Base-by-base conservation (phyloP, 129 eudicot species). In the Pseudognaphalium luteoalbum region DNA sequence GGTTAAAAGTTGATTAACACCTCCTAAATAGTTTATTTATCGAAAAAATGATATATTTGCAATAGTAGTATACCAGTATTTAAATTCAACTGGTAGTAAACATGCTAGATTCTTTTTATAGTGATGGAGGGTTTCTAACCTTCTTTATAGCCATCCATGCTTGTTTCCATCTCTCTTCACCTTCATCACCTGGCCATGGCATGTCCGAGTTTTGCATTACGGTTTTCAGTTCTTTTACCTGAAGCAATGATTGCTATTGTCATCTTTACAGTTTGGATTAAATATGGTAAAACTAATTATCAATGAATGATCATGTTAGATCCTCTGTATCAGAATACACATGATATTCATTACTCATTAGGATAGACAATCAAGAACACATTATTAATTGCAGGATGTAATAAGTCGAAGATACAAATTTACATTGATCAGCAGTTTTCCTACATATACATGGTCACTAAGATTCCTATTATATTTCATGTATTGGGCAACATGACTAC, bases 131-230 rank as follows among this genome's bases (percentile, higher is more conserved):
- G 17, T 75, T 63, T 1, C 70, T 84, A 76, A 91, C 98, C 96
- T 91, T 94, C 85, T 91, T 94, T 81, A 94, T 94, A 66, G 99
- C 92, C 85, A 74, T 76, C 99, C 99, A 94, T 80, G 99, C 97
- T 77, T 94, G 96, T 75, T 88, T 90, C 98, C 98, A 94, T 81
- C 98, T 82, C 35, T 86, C 66, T 30, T 81, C 87, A 66, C 97
- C 97, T 87, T 89, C 99, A 74, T 94, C 94, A 77, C 99, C 99
- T 68, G 99, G 99, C 99, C 99, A 94, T 37, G 99, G 96, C 99
- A 94, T 94, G 67, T 90, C 99, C 61, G 96, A 91, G 78, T 85
- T 81, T 81, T 71, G 80, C 99, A 94, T 94, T 81, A 17, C 80
- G 50, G 75, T 84, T 85, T 91, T 87, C 69, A 94, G 89, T 88